These are phyloP conservation scores for Spatholobus suberectus DNA, from an alignment of 306 rosid genomes.

Conservation along the genomic window DNA sequence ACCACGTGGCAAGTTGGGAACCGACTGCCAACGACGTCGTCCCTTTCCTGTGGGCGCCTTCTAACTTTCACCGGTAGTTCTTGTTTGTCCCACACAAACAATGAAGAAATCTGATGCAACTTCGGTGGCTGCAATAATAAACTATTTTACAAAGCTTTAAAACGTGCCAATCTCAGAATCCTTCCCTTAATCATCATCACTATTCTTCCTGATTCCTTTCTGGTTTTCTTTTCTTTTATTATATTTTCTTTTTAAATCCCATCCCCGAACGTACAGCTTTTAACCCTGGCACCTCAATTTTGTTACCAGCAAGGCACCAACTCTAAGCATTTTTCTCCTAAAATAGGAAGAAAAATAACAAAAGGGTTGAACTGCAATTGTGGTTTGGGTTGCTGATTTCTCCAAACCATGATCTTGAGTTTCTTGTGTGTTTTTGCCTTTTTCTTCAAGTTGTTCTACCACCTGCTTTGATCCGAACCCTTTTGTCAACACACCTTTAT, in stretches of 20 bases:
- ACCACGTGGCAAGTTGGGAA: not conserved
- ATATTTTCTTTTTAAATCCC: not conserved
- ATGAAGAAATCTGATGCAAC: slow-evolving; percentile 11
- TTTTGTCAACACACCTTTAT: not conserved
- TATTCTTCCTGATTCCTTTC: not conserved
- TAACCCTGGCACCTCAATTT: not conserved
- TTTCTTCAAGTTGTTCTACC: slow-evolving; percentile 41
- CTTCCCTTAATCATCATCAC: not conserved
- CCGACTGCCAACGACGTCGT: not conserved
- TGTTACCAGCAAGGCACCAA: not conserved
- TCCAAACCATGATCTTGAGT: slow-evolving; percentile 39
- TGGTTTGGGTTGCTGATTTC: not conserved
- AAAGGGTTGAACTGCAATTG: not conserved
- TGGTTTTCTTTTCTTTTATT: not conserved
- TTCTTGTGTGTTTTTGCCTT: slow-evolving; percentile 34
- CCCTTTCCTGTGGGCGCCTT: not conserved
- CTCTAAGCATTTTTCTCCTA: not conserved
- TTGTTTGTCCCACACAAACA: not conserved
- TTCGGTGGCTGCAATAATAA: not conserved
- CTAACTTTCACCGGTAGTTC: not conserved
- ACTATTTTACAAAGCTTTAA: not conserved
- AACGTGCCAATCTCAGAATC: not conserved
- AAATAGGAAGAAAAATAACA: not conserved
- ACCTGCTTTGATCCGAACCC: slow-evolving; percentile 40
- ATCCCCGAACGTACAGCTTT: not conserved